phyloP scores from a whole-genome alignment of 2,329 filamentous ascomycete species.

The Colletotrichum lini region DNA sequence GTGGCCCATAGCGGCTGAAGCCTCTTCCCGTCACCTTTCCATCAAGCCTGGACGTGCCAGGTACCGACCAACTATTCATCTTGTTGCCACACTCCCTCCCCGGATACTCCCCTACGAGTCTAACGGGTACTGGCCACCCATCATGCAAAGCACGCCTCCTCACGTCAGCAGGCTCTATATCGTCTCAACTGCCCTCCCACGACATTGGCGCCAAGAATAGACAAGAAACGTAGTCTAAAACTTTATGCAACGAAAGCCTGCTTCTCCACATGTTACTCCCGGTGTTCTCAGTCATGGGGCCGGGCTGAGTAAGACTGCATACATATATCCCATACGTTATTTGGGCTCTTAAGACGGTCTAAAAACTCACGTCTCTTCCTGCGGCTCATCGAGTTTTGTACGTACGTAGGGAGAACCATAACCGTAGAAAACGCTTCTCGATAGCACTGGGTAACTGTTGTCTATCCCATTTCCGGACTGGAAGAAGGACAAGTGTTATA shows the following conservation, averaged over 20 bases:
- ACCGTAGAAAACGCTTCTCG: background rate
- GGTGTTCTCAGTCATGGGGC: background rate
- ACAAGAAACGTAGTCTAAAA: background rate
- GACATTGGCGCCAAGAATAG: constrained; percentile 8
- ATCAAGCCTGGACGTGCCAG: background rate
- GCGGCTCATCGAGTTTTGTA: background rate
- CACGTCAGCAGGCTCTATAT: background rate
- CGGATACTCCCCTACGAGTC: background rate
- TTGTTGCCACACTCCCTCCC: background rate
- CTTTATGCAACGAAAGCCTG: background rate
- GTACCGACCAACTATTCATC: background rate
- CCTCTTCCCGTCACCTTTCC: background rate
- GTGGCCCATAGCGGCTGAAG: background rate
- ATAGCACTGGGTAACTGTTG: background rate
- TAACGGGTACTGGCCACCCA: background rate
- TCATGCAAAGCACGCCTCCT: constrained; percentile 11
- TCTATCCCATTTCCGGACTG: background rate
- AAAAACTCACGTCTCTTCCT: background rate
- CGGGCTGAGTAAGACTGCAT: background rate
- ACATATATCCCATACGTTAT: background rate
- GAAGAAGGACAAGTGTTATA: background rate
- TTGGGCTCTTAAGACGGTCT: background rate
- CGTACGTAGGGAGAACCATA: background rate
- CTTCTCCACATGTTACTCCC: background rate
- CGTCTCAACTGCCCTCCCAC: background rate